Conservation (phyloP, 768 basidiomycete species). For the Dioszegia hungarica region DNA sequence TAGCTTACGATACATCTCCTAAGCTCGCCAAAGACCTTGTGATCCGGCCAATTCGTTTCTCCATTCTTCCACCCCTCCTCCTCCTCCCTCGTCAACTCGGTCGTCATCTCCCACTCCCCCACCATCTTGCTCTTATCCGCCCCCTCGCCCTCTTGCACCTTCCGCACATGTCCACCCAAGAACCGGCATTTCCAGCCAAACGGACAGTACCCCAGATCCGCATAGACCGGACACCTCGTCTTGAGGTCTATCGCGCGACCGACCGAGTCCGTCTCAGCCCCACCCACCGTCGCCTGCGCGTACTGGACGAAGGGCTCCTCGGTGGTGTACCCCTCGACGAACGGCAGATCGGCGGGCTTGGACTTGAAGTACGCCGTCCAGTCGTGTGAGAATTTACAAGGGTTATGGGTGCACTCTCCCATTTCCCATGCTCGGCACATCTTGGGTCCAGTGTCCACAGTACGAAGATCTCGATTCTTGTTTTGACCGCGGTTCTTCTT, state of each 20-base stretch:
- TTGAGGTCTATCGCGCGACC: conserved; percentile 21
- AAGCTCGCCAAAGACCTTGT: conserved; percentile 59
- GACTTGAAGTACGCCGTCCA: conserved; percentile 66
- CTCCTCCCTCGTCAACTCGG: conserved; percentile 51
- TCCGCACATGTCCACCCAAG: conserved; percentile 67
- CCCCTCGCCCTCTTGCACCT: conserved; percentile 52
- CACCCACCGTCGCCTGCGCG: conserved; percentile 15
- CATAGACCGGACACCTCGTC: conserved; percentile 63
- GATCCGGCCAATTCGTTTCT: conserved; percentile 68
- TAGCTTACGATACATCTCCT: conserved; percentile 63
- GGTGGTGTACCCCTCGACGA: conserved; percentile 55
- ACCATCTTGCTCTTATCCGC: conserved; percentile 5
- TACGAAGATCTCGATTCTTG: conserved; percentile 72
- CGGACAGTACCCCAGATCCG: conserved; percentile 68
- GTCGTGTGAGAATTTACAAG: conserved; percentile 75
- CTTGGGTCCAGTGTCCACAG: conserved; percentile 68
- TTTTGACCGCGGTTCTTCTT: conserved; percentile 61
- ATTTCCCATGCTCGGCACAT: conserved; percentile 76
- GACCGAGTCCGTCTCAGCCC: conserved; percentile 21
- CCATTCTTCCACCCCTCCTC: conserved; percentile 51
- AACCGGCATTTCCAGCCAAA: conserved; percentile 89
- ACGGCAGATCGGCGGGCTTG: conserved; percentile 68
- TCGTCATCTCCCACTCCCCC: conserved; percentile 28
- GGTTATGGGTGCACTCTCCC: conserved; percentile 53
- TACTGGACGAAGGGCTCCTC: conserved; percentile 56